phyloP scores from a whole-genome alignment of 345 rosid species.

The Syzygium oleosum region DNA sequence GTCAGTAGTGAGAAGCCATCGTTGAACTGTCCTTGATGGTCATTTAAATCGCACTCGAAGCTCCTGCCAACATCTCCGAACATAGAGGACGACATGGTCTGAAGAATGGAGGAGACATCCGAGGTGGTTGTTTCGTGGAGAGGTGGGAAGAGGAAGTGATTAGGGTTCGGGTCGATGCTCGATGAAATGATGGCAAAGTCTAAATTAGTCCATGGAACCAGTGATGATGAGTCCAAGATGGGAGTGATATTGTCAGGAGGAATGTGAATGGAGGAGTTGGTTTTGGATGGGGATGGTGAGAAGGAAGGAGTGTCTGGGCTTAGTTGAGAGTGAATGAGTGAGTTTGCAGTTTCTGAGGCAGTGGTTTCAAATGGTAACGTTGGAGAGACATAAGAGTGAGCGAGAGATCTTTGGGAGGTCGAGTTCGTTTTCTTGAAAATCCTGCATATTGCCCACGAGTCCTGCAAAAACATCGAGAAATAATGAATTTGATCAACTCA shows the following conservation, averaged over 20 bases:
- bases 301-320: constrained; percentile 9
- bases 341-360: not conserved
- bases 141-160: not conserved
- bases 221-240: not conserved
- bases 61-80: constrained; percentile 25
- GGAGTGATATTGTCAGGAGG: not conserved
- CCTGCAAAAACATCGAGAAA: constrained; percentile 31
- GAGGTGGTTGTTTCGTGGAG: not conserved
- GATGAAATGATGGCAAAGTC: not conserved
- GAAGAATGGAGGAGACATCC: constrained; percentile 25
- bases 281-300: not conserved
- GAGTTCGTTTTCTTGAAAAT: constrained; percentile 84
- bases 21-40: not conserved
- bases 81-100: constrained; percentile 45
- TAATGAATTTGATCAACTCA: not conserved
- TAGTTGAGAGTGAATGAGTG: constrained; percentile 5
- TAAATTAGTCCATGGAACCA: not conserved
- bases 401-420: constrained; percentile 46
- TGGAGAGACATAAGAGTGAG: constrained; percentile 43
- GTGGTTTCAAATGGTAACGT: constrained; percentile 24
- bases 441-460: constrained; percentile 93
- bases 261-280: not conserved
- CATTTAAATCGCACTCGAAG: not conserved
- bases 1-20: not conserved
- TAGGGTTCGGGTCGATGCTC: not conserved